Base-by-base conservation (phyloP, 2,329 filamentous ascomycete species). In the Stemphylium vesicarium region DNA sequence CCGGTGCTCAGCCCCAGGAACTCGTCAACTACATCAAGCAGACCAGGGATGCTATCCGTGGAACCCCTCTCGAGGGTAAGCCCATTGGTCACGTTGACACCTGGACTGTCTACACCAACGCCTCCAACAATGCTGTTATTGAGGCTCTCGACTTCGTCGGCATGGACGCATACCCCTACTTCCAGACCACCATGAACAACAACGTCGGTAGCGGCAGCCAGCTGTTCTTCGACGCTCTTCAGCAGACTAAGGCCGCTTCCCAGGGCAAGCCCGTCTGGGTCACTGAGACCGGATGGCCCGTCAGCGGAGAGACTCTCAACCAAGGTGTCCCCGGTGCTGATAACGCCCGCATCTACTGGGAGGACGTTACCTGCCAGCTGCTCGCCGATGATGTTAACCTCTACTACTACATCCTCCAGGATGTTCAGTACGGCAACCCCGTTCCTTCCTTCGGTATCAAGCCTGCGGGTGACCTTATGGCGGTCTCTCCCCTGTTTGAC, bases 221-320 rank as follows among this genome's bases (percentile, higher is more conserved):
- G 15, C 84, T 92, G 45, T 95, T 96, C 81, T 80, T 87, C 69
- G 81, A 83, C 12, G 87, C 91, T 13, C 80, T 89, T 35, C 77
- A 81, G 44, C 80, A 82, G 55, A 90, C 89, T 31, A 75, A 83
- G 59, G 76, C 72, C 13, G 87, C 81, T 39, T 82, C 85, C 32
- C 79, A 82, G 32, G 85, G 84, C 70, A 94, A 92, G 82, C 80
- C 84, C 15, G 84, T 96, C 65, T 95, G 90, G 90, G 84, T 96
- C 59, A 95, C 92, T 24, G 92, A 96, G 82, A 95, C 91, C 13
- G 92, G 92, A 62, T 95, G 90, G 86, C 92, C 92, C 43, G 86
- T 92, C 48, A 86, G 82, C 66, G 92, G 92, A 51, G 78, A 84
- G 61, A 82, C 79, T 1, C 77, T 83, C 58, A 87, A 86, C 60